These are phyloP conservation scores for Larix kaempferi DNA, from an alignment of 75 land plant genomes.

Conservation along the genomic window DNA sequence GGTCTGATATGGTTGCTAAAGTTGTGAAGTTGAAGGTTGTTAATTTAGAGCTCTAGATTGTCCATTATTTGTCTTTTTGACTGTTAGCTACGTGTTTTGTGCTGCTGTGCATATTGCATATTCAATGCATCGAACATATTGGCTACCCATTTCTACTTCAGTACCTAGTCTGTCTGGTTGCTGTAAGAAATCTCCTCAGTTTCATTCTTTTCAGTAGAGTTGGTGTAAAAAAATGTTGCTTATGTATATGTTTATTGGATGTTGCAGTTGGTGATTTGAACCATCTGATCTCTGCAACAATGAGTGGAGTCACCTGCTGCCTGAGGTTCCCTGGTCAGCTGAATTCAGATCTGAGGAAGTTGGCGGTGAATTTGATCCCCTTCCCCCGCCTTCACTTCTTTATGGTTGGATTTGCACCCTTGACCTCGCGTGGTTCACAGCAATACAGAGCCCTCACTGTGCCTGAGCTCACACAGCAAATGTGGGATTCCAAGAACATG, in stretches of 20 bases:
- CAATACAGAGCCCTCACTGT: constrained; percentile 34
- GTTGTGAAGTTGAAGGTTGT: too few species aligned
- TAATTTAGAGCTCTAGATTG: too few species aligned
- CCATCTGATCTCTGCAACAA: constrained; percentile 26
- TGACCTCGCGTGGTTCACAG: constrained; percentile 35
- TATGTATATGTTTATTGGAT: background rate
- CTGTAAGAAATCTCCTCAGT: too few species aligned
- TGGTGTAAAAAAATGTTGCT: too few species aligned
- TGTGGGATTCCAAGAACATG: constrained; percentile 31
- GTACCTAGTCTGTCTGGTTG: background rate
- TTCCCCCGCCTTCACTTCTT: constrained; percentile 37
- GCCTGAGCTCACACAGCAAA: constrained; percentile 35
- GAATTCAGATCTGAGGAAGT: constrained; percentile 26
- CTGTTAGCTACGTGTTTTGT: too few species aligned
- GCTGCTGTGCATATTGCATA: too few species aligned
- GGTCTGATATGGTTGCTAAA: too few species aligned
- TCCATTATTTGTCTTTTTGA: too few species aligned
- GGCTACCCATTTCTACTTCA: background rate
- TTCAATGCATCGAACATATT: background rate
- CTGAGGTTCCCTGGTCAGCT: constrained; percentile 34
- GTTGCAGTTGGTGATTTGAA: constrained; percentile 20
- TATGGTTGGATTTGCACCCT: constrained; percentile 36
- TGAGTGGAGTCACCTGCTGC: constrained; percentile 39
- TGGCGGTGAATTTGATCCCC: constrained; percentile 31
- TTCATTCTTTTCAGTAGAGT: too few species aligned